Evolutionary conservation across 1,284 basidiomycete genomes (phyloP), one percentile per base, ranked within the genome.

Genomic region (Inonotus hispidus): DNA sequence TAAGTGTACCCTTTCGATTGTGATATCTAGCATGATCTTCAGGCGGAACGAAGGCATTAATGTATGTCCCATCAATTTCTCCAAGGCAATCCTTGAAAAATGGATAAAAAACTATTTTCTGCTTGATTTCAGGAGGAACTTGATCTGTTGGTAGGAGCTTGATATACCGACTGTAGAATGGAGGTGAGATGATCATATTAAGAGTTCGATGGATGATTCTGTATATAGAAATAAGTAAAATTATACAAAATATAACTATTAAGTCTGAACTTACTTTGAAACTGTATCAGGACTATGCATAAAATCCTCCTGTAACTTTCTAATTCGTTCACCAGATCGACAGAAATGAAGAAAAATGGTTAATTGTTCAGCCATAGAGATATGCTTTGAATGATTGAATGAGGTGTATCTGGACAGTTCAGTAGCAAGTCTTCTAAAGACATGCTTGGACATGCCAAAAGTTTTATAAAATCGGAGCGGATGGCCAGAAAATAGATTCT

Each of bases 51-150:
- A 32, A 66, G 13, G 66, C 70, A 38, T 67, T 63, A 37, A 77
- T 71, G 54, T 77, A 74, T 16, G 69, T 74, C 0, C 75, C 74
- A 69, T 79, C 77, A 29, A 79, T 69, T 23, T 74, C 76, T 23
- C 74, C 74, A 53, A 78, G 47, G 7, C 68, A 71, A 64, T 70
- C 64, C 23, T 67, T 60, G 63, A 79, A 75, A 54, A 70, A 77
- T 11, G 74, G 76, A 58, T 59, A 74, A 46, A 73, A 72, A 57
- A 74, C 74, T 0, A 69, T 66, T 57, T 75, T 72, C 3, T 63
- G 53, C 0, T 16, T 38, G 23, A 77, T 73, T 7, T 67, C 59
- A 7, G 35, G 13, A 8, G 50, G 35, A 16, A 37, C 21, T 1
- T 54, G 46, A 16, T 53, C 32, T 21, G 56, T 16, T 27, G 14